phyloP scores from a whole-genome alignment of 768 basidiomycete species.

The Cystobasidium onofrii region DNA sequence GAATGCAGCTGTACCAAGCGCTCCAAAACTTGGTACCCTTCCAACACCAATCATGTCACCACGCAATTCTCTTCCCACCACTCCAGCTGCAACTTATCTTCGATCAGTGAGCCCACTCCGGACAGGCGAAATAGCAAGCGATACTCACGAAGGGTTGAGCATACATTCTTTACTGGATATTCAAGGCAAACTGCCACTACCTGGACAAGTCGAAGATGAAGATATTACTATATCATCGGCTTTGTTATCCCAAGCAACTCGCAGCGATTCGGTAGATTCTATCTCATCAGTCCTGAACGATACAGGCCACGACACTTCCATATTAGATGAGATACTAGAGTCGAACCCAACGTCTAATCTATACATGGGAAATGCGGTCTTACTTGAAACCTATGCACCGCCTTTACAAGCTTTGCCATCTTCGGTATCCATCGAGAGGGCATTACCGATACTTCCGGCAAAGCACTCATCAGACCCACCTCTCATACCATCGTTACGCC shows the following conservation, averaged over 20 bases:
- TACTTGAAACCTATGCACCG: background rate
- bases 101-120: background rate
- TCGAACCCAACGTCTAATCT: background rate
- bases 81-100: background rate
- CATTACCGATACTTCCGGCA: background rate
- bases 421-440: background rate
- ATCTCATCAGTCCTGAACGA: slow-evolving; percentile 24
- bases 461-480: slow-evolving; percentile 16
- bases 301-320: background rate
- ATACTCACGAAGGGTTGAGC: background rate
- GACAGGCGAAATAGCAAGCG: background rate
- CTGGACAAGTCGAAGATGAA: slow-evolving; percentile 4
- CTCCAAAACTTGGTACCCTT: background rate
- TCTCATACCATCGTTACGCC: slow-evolving; percentile 4
- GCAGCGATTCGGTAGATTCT: slow-evolving; percentile 17
- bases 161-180: background rate
- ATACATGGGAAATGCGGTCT: background rate
- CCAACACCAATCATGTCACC: background rate
- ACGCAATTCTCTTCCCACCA: background rate
- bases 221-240: background rate
- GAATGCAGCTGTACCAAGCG: background rate
- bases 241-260: background rate
- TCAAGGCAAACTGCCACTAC: slow-evolving; percentile 6
- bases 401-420: background rate
- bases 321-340: background rate